These are phyloP conservation scores for Exophiala aquamarina DNA, from an alignment of 2,329 filamentous ascomycete species.

Conservation along the genomic window DNA sequence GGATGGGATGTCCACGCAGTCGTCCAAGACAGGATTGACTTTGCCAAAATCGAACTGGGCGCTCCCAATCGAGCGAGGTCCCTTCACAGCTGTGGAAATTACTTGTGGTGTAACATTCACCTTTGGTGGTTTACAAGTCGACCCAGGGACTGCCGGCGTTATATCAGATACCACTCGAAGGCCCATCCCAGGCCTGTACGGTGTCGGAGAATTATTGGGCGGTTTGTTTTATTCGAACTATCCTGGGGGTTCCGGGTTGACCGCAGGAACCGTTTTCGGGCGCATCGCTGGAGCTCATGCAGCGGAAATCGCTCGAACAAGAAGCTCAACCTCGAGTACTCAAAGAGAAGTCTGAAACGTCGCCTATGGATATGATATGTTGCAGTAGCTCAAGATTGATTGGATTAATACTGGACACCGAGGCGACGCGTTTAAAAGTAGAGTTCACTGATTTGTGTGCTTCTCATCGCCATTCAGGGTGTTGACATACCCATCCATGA, in stretches of 20 bases:
- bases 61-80: slow-evolving; percentile 54
- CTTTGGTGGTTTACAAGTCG: slow-evolving; percentile 62
- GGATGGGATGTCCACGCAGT: slow-evolving; percentile 63
- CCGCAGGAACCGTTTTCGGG: slow-evolving; percentile 58
- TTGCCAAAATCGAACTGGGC: slow-evolving; percentile 69
- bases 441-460: too few species aligned
- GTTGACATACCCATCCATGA: slow-evolving; percentile 26
- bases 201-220: slow-evolving; percentile 66
- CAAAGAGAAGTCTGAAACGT: too few species aligned
- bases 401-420: too few species aligned
- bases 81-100: slow-evolving; percentile 65
- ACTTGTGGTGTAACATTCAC: slow-evolving; percentile 68
- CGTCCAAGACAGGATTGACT: slow-evolving; percentile 41
- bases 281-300: slow-evolving; percentile 43
- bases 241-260: slow-evolving; percentile 63
- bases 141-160: slow-evolving; percentile 55
- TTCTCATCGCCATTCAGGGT: neutral
- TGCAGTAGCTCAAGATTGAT: too few species aligned
- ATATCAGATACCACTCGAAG: slow-evolving; percentile 46
- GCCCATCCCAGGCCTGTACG: slow-evolving; percentile 58
- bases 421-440: too few species aligned
- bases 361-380: too few species aligned
- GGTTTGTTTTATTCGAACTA: slow-evolving; percentile 65
- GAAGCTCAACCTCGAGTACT: too few species aligned
- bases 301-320: too few species aligned